Evolutionary conservation across 2,329 filamentous ascomycete genomes (phyloP).

Genomic region (Polytolypa hystricis): DNA sequence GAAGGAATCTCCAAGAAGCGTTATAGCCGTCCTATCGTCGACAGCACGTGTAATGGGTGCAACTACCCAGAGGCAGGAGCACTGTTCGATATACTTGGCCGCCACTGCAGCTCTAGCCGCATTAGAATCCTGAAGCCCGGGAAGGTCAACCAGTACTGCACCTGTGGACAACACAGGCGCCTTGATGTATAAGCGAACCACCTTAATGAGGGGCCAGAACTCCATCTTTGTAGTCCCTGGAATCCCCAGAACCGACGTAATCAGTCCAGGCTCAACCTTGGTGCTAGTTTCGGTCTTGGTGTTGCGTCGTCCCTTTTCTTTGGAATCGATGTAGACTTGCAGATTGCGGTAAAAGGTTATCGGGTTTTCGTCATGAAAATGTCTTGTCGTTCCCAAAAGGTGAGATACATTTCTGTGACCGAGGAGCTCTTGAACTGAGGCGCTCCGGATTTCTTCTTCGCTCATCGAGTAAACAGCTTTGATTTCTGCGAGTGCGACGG

Average conservation of each 20-base stretch:
- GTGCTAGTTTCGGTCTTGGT: constrained; percentile 19
- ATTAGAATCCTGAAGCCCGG: constrained; percentile 50
- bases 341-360: constrained; percentile 36
- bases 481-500: constrained; percentile 33
- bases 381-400: constrained; percentile 38
- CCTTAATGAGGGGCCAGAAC: constrained; percentile 33
- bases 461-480: constrained; percentile 24
- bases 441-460: constrained; percentile 29
- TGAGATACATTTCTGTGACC: constrained; percentile 26
- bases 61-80: constrained; percentile 51
- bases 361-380: constrained; percentile 28
- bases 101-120: constrained; percentile 49
- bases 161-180: constrained; percentile 42
- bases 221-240: constrained; percentile 19
- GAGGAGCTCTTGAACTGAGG: constrained; percentile 33
- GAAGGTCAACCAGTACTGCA: constrained; percentile 47
- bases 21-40: constrained; percentile 48
- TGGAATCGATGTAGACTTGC: constrained; percentile 45
- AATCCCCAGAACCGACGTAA: neutral
- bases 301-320: constrained; percentile 35
- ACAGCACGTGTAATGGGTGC: constrained; percentile 51
- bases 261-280: constrained; percentile 7
- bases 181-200: constrained; percentile 40
- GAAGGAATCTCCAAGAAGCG: constrained; percentile 46
- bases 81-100: constrained; percentile 49